Percentiles rank a stretch among this genome's conserved stretches.
phyloP scores from a whole-genome alignment of 1,139 yeast species.

The Lodderomyces oxycetoniae region DNA sequence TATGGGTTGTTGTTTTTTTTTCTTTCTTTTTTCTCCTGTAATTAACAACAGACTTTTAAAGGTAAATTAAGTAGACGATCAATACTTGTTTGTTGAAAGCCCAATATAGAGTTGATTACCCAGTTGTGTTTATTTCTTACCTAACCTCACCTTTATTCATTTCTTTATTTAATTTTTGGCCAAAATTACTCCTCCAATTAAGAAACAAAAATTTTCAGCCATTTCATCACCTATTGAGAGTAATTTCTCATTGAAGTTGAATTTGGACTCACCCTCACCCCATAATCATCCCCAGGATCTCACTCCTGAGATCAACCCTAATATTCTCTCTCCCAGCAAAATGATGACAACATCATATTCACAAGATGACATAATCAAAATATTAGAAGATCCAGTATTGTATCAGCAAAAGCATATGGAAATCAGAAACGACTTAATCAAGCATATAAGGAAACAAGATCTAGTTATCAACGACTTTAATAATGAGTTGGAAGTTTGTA shows the following conservation, averaged over 20 bases:
- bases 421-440: constrained; percentile 31
- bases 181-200: constrained; percentile 14
- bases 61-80: too few species aligned
- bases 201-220: constrained; percentile 11
- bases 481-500: constrained; percentile 48
- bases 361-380: constrained; percentile 26
- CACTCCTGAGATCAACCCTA: too few species aligned
- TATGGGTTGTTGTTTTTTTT: too few species aligned
- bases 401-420: constrained; percentile 27
- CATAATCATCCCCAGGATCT: constrained; percentile 1
- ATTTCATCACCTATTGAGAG: constrained; percentile 6
- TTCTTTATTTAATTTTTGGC: not conserved
- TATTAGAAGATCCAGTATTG: constrained; percentile 40
- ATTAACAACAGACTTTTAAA: too few species aligned
- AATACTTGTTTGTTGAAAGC: too few species aligned
- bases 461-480: constrained; percentile 24
- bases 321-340: too few species aligned
- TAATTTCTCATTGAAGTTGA: constrained; percentile 3
- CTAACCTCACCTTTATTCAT: too few species aligned
- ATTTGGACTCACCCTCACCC: constrained; percentile 3
- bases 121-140: too few species aligned
- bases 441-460: constrained; percentile 32
- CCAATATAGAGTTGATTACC: too few species aligned
- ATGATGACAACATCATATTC: constrained; percentile 13
- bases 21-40: too few species aligned